Base-by-base conservation (phyloP, 306 rosid species). In the Vigna reflexopilosa region DNA sequence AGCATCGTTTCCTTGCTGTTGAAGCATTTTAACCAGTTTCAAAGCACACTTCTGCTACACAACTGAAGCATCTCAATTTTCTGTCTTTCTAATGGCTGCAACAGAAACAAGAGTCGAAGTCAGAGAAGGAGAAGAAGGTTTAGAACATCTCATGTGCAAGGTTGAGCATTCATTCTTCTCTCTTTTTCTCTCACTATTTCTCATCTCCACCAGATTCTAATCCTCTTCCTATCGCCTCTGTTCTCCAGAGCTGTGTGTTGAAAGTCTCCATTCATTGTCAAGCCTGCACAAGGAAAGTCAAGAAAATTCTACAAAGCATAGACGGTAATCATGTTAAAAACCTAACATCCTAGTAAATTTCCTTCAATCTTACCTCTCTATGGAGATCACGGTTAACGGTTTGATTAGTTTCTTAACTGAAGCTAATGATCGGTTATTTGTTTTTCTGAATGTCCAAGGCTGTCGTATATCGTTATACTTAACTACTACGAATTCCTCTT, bases 241-340 rank as follows among this genome's bases (percentile, higher is more conserved):
- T 42, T 68, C 34, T n/a, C 28, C 84, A 89, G 96, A 81, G 82
- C 34, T 88, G 85, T 75, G 82, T 75, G 26, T 75, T 94, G 80
- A 89, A 63, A 79, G 94, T 92, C 70, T 86, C 92, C 54, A 82
- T 92, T 69, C 96, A 94, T 83, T 94, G 98, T 19, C 91, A 78
- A 78, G 98, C 85, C 28, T 94, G 98, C 92, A 85, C 82, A 78
- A 87, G 86, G 64, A 90, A 89, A 77, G 94, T 90, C 1, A 84
- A 80, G 9, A 89, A 83, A 82, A 42, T 82, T 45, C 86, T 94
- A 7, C 91, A 77, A 24, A 86, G 72, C 19, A 87, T 94, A 16
- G 94, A 94, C 6, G 98, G 97, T 92, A 82, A 30, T 24, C 13
- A 48, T 48, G 28, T 40, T 22, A 6, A 17, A 28, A 26, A 57